Conservation (phyloP, 768 basidiomycete genomes). For the Tylopilus rubrobrunneus region DNA sequence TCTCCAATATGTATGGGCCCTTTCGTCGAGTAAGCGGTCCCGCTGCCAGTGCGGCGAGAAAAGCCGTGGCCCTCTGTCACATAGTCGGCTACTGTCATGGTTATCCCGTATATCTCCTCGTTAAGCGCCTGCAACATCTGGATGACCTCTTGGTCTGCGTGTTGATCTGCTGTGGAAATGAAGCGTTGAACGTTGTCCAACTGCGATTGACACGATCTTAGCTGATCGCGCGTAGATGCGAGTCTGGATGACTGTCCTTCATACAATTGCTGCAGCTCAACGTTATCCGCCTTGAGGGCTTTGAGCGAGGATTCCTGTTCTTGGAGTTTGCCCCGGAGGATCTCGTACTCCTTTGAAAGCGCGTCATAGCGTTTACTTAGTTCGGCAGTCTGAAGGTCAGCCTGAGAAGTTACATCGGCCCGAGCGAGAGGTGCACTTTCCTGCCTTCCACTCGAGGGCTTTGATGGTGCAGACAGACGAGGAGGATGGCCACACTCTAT, state of each 20-base stretch:
- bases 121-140: background rate
- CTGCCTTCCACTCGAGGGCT: background rate
- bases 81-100: background rate
- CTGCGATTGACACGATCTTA: background rate
- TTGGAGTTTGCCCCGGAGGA: background rate
- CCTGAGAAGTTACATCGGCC: background rate
- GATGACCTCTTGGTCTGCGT: background rate
- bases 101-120: background rate
- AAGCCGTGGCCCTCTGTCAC: background rate
- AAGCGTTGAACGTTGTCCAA: background rate
- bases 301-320: background rate
- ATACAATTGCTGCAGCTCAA: background rate
- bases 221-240: background rate
- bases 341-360: background rate
- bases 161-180: background rate
- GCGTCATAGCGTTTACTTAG: background rate
- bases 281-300: background rate
- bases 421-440: background rate
- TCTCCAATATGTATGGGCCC: background rate
- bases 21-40: background rate
- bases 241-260: background rate
- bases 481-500: background rate
- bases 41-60: background rate
- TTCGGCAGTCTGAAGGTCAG: background rate
- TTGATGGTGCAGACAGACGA: background rate